Evolutionary conservation across 768 basidiomycete species (phyloP), one percentile per base, ranked within the genome.

Genomic region (Lentinula sp.): DNA sequence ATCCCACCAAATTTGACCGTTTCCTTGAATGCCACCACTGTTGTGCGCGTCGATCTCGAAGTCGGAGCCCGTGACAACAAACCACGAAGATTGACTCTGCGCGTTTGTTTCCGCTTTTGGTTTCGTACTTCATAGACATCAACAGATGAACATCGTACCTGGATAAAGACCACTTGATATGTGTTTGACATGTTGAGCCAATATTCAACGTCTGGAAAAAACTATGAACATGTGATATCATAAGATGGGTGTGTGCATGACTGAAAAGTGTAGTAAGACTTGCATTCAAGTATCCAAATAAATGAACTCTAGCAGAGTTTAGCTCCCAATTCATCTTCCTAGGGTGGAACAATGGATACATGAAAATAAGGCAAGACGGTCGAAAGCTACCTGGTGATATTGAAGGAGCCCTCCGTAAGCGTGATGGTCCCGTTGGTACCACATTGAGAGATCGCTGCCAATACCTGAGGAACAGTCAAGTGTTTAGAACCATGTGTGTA

Each of bases 81-180:
- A 86, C 82, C 84, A 85, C 5, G 84, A 85, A 1, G 84, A 81
- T 73, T 86, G 85, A 64, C 72, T 78, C 81, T 85, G 56, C 15
- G 46, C 34, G 13, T n/a, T 34, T 32, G 10, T 34, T 13, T 37
- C 55, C 48, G 42, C 8, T 28, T n/a, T 48, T 48, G 42, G 46
- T 48, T 9, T 23, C 9, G 21, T 48, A 7, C 21, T 11, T 39
- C 6, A 13, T 39, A 13, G n/a, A 35, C 35, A 57, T 42, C 4
- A 42, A 2, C 50, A 52, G 18, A 13, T 45, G 5, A 28, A 45
- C 9, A 32, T 54, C 69, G n/a, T 53, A 80, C 82, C 73, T 85
- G 84, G 59, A 86, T 83, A 67, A 83, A 84, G 28, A 85, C 80
- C n/a, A 83, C 83, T 23, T 82, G 77, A 67, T 81, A 84, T 1